These are phyloP conservation scores for Coemansia reversa DNA, from an alignment of 192 early-diverging fungal genomes.

Conservation along the genomic window DNA sequence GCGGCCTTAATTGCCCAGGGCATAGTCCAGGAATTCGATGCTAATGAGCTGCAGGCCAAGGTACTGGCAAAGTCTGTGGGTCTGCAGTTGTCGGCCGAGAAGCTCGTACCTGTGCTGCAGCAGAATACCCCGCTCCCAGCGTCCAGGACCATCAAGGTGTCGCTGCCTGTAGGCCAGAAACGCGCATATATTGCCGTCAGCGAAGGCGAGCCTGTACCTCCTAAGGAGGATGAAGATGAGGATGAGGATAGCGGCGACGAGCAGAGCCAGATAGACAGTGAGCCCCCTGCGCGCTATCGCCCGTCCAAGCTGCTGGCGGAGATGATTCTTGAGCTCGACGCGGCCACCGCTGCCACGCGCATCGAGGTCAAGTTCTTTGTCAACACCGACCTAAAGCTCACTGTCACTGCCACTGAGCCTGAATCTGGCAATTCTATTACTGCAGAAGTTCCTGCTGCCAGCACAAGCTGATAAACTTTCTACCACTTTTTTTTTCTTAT, in stretches of 20 bases:
- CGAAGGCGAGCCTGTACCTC: constrained; percentile 70
- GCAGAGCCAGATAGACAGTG: constrained; percentile 21
- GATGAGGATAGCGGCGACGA: constrained; percentile 60
- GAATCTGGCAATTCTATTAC: constrained; percentile 48
- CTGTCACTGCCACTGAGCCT: constrained; percentile 48
- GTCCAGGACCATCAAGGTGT: constrained; percentile 72
- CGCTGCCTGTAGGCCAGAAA: constrained; percentile 58
- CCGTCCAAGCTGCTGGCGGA: constrained; percentile 49
- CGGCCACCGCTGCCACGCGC: constrained; percentile 29
- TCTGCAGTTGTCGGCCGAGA: constrained; percentile 66
- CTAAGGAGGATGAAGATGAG: constrained; percentile 57
- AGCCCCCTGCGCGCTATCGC: constrained; percentile 29
- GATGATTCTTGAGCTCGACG: constrained; percentile 46
- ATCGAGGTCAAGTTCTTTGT: constrained; percentile 52
- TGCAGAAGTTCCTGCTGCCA: constrained; percentile 32
- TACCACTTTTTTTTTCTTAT: background rate
- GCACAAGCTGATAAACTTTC: too few relatives aligned
- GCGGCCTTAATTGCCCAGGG: constrained; percentile 68
- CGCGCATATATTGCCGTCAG: constrained; percentile 78
- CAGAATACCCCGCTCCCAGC: constrained; percentile 85
- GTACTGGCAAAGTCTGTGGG: constrained; percentile 71
- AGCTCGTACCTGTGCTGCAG: constrained; percentile 77
- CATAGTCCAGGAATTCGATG: constrained; percentile 8
- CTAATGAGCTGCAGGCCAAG: constrained; percentile 14
- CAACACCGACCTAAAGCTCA: constrained; percentile 40